Evolutionary conservation across 2,329 filamentous ascomycete genomes (phyloP), one percentile per base, ranked within the genome.

Genomic region (Neonectria sp.): DNA sequence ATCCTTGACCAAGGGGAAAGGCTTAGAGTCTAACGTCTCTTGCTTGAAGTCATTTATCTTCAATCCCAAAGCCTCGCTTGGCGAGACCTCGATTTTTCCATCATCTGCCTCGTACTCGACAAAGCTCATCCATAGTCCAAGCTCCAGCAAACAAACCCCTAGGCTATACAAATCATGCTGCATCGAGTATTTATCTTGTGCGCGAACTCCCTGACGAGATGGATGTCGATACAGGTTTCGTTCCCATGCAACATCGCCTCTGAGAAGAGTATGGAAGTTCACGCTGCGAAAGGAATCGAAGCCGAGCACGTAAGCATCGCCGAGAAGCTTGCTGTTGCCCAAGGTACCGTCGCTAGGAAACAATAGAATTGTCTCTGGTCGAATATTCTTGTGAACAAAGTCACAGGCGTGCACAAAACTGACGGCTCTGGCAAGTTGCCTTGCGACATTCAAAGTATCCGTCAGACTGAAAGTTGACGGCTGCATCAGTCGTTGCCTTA

Each of bases 161-260:
- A 89, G 79, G 60, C 85, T 87, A 72, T 89, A 89, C 9, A 89
- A 85, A 65, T 89, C 86, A 70, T 89, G 86, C 58, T 86, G 83
- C 82, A 88, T 88, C 2, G 68, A 75, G 68, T 86, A 89, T 0
- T 69, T 62, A 0, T 83, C 79, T 27, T 40, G 31, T 3, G 80
- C 73, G 0, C 79, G 78, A 3, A 69, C 67, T 0, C 86, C 85
- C 69, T 88, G 85, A 0, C 86, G 81, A 0, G 68, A 65, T 0
- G 86, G 85, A 67, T 89, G 86, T 1, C 83, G 81, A 67, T 89
- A 89, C 1, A 89, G 48, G 56, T 88, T 83, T 15, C 77, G 75
- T 7, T 83, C 64, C 60, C 66, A 64, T 5, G 67, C 72, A 2
- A 60, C 61, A 68, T 87, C 51, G 29, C 15, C 62, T 63, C 25